These are phyloP conservation scores for Dichotomopilus funicola DNA, from an alignment of 2,329 filamentous ascomycete genomes.

Conservation along the genomic window DNA sequence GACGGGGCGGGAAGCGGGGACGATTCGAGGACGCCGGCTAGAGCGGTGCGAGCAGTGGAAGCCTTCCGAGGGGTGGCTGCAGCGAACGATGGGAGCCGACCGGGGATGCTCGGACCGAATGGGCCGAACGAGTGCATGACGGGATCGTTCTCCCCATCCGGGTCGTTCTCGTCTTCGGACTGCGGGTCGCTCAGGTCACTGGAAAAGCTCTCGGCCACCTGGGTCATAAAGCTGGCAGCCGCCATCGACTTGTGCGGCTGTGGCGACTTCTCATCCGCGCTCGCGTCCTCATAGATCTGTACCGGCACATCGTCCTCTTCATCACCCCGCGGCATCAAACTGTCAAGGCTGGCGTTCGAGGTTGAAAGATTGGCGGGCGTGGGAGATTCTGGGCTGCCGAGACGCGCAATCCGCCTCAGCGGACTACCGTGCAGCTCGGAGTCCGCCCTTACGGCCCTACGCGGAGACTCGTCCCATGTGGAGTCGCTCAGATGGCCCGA, in stretches of 20 bases:
- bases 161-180: conserved; percentile 55
- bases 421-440: conserved; percentile 54
- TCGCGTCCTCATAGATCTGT: conserved; percentile 68
- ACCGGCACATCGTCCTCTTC: conserved; percentile 39
- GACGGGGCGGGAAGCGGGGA: conserved; percentile 1
- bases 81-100: conserved; percentile 71
- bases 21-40: conserved; percentile 8
- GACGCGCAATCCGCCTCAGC: conserved; percentile 48
- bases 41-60: conserved; percentile 5
- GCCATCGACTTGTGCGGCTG: conserved; percentile 34
- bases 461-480: conserved; percentile 62
- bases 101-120: conserved; percentile 79
- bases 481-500: conserved; percentile 55
- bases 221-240: conserved; percentile 44
- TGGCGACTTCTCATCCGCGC: conserved; percentile 43
- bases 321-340: conserved; percentile 35
- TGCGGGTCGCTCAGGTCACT: conserved; percentile 49
- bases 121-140: conserved; percentile 88
- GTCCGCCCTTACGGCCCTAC: conserved; percentile 28
- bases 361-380: conserved; percentile 41
- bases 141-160: conserved; percentile 91
- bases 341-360: conserved; percentile 38
- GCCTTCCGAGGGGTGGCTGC: conserved; percentile 34
- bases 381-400: conserved; percentile 69
- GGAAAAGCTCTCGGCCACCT: conserved; percentile 47